Conservation (phyloP, 2,329 filamentous ascomycete genomes). For the Colletotrichum orbiculare region DNA sequence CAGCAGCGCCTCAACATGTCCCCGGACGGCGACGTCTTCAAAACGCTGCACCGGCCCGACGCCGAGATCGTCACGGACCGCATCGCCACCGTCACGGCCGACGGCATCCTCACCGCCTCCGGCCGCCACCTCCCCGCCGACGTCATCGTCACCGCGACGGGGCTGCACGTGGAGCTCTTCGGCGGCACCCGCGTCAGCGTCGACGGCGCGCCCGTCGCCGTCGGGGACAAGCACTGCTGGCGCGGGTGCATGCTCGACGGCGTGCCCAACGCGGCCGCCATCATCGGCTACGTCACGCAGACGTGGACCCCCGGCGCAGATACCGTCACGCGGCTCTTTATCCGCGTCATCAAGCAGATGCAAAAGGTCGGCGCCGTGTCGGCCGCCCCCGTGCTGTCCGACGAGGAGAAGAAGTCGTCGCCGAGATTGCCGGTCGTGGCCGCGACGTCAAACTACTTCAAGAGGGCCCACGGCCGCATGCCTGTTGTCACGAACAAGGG, state of each 20-base stretch:
- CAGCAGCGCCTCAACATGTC: constrained; percentile 81
- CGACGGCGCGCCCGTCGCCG: constrained; percentile 62
- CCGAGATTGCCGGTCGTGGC: constrained; percentile 42
- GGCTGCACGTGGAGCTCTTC: constrained; percentile 68
- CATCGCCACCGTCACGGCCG: constrained; percentile 61
- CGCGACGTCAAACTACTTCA: constrained; percentile 48
- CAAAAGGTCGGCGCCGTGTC: constrained; percentile 42
- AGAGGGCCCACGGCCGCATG: constrained; percentile 48
- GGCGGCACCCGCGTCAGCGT: constrained; percentile 64
- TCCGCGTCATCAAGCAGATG: constrained; percentile 63
- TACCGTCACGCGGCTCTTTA: constrained; percentile 58
- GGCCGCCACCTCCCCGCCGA: constrained; percentile 68
- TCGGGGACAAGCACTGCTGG: constrained; percentile 68
- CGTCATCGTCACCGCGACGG: constrained; percentile 77
- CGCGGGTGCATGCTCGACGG: constrained; percentile 74
- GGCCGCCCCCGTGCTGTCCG: constrained; percentile 22
- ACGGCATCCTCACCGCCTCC: constrained; percentile 59
- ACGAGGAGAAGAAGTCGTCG: constrained; percentile 24
- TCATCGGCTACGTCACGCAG: constrained; percentile 74
- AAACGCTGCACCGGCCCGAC: constrained; percentile 57
- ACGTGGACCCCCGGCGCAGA: constrained; percentile 77
- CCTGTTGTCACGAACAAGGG: constrained; percentile 49
- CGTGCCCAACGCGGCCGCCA: constrained; percentile 70
- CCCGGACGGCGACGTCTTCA: constrained; percentile 67
- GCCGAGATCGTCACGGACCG: constrained; percentile 61